Evolutionary conservation across 2,329 filamentous ascomycete species (phyloP), one percentile per base, ranked within the genome.

Genomic region (Annulohypoxylon truncatum): DNA sequence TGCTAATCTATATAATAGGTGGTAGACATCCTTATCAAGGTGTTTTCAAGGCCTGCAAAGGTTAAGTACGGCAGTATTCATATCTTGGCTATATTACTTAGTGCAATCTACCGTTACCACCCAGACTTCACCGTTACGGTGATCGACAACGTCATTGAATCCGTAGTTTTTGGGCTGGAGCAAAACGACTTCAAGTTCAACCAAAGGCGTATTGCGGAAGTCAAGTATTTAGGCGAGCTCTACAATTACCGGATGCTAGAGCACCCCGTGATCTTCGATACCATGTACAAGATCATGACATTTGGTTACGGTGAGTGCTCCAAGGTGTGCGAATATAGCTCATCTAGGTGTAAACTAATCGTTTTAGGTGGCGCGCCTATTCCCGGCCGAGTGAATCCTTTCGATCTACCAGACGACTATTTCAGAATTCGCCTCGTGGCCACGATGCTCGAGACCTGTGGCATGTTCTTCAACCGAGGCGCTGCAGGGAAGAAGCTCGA

Each of bases 161-260:
- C 92, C 4, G 91, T 99, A 69, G 91, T 87, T 0, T 87, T 96
- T 69, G 96, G 96, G 0, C 84, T 99, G 2, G 96, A 99, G 79
- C 89, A 94, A 72, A 98, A 98, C 73, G 96, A 99, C 77, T 99
- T 97, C 85, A 94, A 96, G 74, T 96, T 94, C 81, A 97, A 97
- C 76, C 96, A 99, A 79, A 91, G 94, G 64, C 91, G 96, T 20
- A 90, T 99, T 67, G 93, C 96, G 2, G 95, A 98, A 78, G 93
- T 97, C 75, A 98, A 97, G 77, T 99, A 97, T 77, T 84, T 99
- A 4, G 94, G 93, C 20, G 96, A 99, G 79, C 87, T 99, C 8
- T 99, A 99, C 82, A 97, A 97, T 75, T 99, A 98, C 77, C 92
- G 96, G 61, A 93, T 99, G 88, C 87, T 99, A 35, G 96, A 99